Conservation (phyloP, 208 protist genomes). For the Trypanosoma mega region DNA sequence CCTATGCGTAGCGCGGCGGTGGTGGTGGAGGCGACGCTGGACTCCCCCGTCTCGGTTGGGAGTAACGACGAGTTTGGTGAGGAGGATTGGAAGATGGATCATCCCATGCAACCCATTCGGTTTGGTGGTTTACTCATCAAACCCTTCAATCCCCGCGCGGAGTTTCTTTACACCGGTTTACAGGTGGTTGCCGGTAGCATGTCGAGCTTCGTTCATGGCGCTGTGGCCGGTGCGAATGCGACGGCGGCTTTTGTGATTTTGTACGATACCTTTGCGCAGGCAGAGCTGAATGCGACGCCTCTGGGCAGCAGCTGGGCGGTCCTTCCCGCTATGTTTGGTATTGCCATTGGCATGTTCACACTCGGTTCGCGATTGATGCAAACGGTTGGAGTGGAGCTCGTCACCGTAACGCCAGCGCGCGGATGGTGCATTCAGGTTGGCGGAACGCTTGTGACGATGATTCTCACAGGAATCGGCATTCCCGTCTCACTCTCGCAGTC, state of each 20-base stretch:
- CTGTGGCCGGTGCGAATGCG: constrained; percentile 82
- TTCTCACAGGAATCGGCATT: constrained; percentile 78
- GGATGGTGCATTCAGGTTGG: constrained; percentile 85
- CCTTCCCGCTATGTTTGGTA: constrained; percentile 78
- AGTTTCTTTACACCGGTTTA: constrained; percentile 83
- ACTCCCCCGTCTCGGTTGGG: constrained; percentile 29
- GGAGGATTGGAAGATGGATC: constrained; percentile 73
- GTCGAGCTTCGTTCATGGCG: constrained; percentile 85
- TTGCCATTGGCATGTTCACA: constrained; percentile 80
- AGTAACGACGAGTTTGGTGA: constrained; percentile 66
- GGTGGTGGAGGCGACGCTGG: not conserved
- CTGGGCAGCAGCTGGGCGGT: constrained; percentile 67
- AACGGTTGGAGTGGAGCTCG: constrained; percentile 81
- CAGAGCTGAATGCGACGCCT: constrained; percentile 45
- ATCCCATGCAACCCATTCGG: constrained; percentile 71
- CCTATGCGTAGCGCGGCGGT: not conserved
- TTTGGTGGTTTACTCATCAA: constrained; percentile 74
- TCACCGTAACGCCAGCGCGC: constrained; percentile 79
- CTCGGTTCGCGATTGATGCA: constrained; percentile 80
- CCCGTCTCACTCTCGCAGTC: constrained; percentile 81
- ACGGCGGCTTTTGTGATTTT: constrained; percentile 79
- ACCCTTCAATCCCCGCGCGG: constrained; percentile 81
- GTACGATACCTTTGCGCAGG: constrained; percentile 73
- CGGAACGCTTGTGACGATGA: constrained; percentile 77
- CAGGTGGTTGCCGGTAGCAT: constrained; percentile 86